Base-by-base conservation (phyloP, 345 rosid species). In the Brassica nigra region DNA sequence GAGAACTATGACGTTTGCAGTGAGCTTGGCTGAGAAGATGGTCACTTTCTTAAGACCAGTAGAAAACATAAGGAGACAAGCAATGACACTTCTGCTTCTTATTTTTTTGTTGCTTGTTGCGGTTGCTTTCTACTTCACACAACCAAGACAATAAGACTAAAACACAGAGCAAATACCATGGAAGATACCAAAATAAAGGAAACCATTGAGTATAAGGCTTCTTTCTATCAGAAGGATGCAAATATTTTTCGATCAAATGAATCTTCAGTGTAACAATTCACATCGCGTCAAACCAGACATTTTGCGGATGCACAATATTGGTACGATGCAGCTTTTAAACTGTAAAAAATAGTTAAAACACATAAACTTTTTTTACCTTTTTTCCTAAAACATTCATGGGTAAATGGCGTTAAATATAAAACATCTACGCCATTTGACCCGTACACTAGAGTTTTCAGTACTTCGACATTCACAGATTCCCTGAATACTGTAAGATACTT, bases 381-480 rank as follows among this genome's bases (percentile, higher is more conserved):
- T 61, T 55, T 6, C 81, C 81, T 71, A 78, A 28, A 39, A 86
- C 68, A 80, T 73, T 82, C 63, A 79, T 70, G 87, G 84, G 73
- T 58, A 4, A 68, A 81, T 69, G 85, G 86, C 82, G 82, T 58
- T 84, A 78, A 83, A 88, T 85, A 86, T 86, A 86, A 84, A 80
- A 84, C 77, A 83, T 68, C 72, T 85, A 59, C 81, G 81, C 91
- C 87, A 79, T 76, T 18, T 18, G 18, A 18, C 18, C 18, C 18
- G 0, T 44, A 76, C 29, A 68, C 63, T 78, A 81, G 84, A 81
- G 84, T 81, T 36, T 83, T 84, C 82, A 80, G 85, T 78, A 78
- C 83, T 62, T 70, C 0, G 66, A 54, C 65, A 63, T 80, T 75
- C 89, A 84, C 69, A 79, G 77, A 83, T 69, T 70, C 44, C 54